Conservation (phyloP, 2,329 filamentous ascomycete genomes). For the Xenoacremonium recifei region DNA sequence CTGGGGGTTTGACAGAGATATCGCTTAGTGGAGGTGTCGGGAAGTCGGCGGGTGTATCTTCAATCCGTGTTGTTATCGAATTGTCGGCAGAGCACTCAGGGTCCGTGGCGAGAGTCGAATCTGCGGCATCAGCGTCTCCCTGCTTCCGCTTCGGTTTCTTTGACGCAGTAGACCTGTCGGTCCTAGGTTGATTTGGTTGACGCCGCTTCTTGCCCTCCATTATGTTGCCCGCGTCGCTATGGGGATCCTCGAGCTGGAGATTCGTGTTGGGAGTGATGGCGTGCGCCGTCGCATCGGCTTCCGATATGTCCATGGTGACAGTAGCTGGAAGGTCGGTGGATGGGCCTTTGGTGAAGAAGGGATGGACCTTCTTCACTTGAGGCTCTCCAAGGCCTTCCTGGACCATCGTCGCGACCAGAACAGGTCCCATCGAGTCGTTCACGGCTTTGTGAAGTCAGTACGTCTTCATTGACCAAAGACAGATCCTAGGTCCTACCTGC, state of each 20-base stretch:
- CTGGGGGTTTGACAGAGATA: slow-evolving; percentile 2
- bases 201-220: too few relatives aligned
- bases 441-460: slow-evolving; percentile 6
- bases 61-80: slow-evolving; percentile 7
- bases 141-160: slow-evolving; percentile 28
- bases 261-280: slow-evolving; percentile 3
- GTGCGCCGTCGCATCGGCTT: slow-evolving; percentile 1
- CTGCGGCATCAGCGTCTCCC: not conserved
- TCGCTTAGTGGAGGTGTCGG: slow-evolving; percentile 16
- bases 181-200: too few relatives aligned
- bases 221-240: too few relatives aligned
- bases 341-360: slow-evolving; percentile 47
- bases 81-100: slow-evolving; percentile 8
- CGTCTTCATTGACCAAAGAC: too few relatives aligned
- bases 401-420: slow-evolving; percentile 44
- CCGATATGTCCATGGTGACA: slow-evolving; percentile 3
- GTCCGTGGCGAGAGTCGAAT: not conserved
- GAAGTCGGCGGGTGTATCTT: slow-evolving; percentile 5
- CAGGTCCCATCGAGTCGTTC: slow-evolving; percentile 39
- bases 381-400: slow-evolving; percentile 35
- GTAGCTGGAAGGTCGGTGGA: slow-evolving; percentile 6
- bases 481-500: too few relatives aligned
- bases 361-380: slow-evolving; percentile 48
- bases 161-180: too few relatives aligned
- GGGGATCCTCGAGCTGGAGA: slow-evolving; percentile 2